A percentile compares a stretch with the other conserved stretches of the same genome.
phyloP scores from a whole-genome alignment of 2,329 filamentous ascomycete genomes.

The Bipolaris cookei region DNA sequence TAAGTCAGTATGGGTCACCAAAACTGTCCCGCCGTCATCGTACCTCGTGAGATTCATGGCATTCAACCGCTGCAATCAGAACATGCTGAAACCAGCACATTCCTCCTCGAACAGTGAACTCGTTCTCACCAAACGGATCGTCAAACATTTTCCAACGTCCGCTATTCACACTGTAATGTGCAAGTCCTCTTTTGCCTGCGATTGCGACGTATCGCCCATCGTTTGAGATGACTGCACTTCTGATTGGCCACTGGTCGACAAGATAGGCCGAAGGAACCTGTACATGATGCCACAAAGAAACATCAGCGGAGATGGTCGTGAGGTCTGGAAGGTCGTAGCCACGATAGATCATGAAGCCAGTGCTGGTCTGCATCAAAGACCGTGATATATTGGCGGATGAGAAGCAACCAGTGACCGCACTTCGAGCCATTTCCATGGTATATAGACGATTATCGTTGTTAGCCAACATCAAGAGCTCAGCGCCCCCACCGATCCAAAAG shows the following conservation, averaged over 20 bases:
- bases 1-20: slow-evolving; percentile 11
- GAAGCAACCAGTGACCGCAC: slow-evolving; percentile 90
- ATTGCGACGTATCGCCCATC: slow-evolving; percentile 95
- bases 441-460: slow-evolving; percentile 79
- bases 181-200: slow-evolving; percentile 89
- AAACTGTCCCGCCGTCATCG: slow-evolving; percentile 2
- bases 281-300: slow-evolving; percentile 92
- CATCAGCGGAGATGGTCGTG: slow-evolving; percentile 88
- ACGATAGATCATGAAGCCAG: slow-evolving; percentile 88
- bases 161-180: slow-evolving; percentile 94
- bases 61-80: slow-evolving; percentile 90
- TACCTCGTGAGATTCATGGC: slow-evolving; percentile 77
- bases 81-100: slow-evolving; percentile 99
- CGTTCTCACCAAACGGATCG: slow-evolving; percentile 79
- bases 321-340: slow-evolving; percentile 91
- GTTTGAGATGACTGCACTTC: slow-evolving; percentile 82
- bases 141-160: slow-evolving; percentile 95
- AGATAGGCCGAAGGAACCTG: slow-evolving; percentile 86
- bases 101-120: slow-evolving; percentile 89
- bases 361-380: slow-evolving; percentile 86
- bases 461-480: slow-evolving; percentile 78
- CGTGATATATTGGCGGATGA: slow-evolving; percentile 88
- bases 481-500: slow-evolving; percentile 86
- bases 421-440: slow-evolving; percentile 90
- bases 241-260: slow-evolving; percentile 91